Base-by-base conservation (phyloP, 306 rosid genomes). In the Pyrus communis region DNA sequence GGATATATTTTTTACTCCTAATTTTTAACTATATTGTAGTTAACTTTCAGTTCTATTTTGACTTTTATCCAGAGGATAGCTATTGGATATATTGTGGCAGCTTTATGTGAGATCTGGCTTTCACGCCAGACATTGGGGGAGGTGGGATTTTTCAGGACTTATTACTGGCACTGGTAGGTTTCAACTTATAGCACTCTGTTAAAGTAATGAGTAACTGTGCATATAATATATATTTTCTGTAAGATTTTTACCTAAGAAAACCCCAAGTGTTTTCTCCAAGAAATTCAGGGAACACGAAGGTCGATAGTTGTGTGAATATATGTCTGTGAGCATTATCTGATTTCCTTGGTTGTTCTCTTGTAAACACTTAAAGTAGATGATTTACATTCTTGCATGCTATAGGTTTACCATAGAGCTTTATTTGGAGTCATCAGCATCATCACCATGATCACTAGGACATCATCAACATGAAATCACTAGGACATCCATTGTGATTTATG, bases 101-200 rank as follows among this genome's bases (percentile, higher is more conserved):
- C 95, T 84, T 77, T 91, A 57, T 91, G 97, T 19, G 93, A 94
- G 84, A 94, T 94, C 49, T 94, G 96, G 95, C 85, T 94, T 75
- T 82, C 96, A 42, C 58, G 73, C 74, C 59, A 77, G 3, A 85
- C 75, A 28, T 60, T 79, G 80, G 76, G 83, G 77, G 85, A 87
- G 82, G 28, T 54, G 4, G 81, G 84, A 51, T 70, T 85, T 76
- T 60, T 89, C 80, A 91, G 61, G 84, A 82, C 77, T 81, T 88
- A 85, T 71, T 81, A 54, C 71, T 78, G 77, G 80, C 98, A 94
- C 27, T 91, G 93, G 98, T 91, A 84, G 79, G 63, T 73, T 85
- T 73, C 46, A 65, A 40, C 27, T 31, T 54, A n/a, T 59, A 45
- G 52, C 57, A 62, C 13, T 40, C 40, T 69, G 38, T 67, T 23